Percentiles rank a stretch among this genome's conserved stretches.
Evolutionary conservation across 352 stramenopile species (phyloP).

Genomic region (Phytophthora podocarpi): DNA sequence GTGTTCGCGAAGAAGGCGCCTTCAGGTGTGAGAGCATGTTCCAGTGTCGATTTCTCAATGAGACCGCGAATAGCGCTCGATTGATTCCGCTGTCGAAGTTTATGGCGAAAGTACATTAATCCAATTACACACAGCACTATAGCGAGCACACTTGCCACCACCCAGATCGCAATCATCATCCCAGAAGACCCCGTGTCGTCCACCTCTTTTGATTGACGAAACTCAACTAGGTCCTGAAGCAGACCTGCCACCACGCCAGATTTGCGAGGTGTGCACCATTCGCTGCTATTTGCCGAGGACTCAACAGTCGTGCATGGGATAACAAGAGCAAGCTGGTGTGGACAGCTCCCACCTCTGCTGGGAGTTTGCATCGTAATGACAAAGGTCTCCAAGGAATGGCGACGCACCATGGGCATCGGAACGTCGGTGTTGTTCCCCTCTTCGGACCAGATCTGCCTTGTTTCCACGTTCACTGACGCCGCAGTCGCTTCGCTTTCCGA

Average conservation of each 20-base stretch:
- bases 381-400: slow-evolving; percentile 39
- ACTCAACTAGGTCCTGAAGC: slow-evolving; percentile 22
- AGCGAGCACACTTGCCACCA: slow-evolving; percentile 18
- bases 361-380: slow-evolving; percentile 42
- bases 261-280: slow-evolving; percentile 49
- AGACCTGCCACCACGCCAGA: slow-evolving; percentile 29
- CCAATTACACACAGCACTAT: slow-evolving; percentile 27
- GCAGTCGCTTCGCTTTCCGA: slow-evolving; percentile 22
- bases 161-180: slow-evolving; percentile 29
- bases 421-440: slow-evolving; percentile 53
- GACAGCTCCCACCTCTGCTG: slow-evolving; percentile 21
- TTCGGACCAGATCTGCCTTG: slow-evolving; percentile 44
- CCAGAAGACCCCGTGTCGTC: slow-evolving; percentile 9
- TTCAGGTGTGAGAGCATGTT: slow-evolving; percentile 16
- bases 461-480: slow-evolving; percentile 30
- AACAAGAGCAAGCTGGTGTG: slow-evolving; percentile 31
- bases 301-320: slow-evolving; percentile 46
- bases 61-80: slow-evolving; percentile 1
- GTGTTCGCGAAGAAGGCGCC: slow-evolving; percentile 19
- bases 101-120: slow-evolving; percentile 14
- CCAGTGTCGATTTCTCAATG: slow-evolving; percentile 24
- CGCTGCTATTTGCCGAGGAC: slow-evolving; percentile 9
- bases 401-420: slow-evolving; percentile 37
- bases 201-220: slow-evolving; percentile 1
- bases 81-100: slow-evolving; percentile 8